Conservation (phyloP, 2,329 filamentous ascomycete genomes). For the Arachnomyces sp. region DNA sequence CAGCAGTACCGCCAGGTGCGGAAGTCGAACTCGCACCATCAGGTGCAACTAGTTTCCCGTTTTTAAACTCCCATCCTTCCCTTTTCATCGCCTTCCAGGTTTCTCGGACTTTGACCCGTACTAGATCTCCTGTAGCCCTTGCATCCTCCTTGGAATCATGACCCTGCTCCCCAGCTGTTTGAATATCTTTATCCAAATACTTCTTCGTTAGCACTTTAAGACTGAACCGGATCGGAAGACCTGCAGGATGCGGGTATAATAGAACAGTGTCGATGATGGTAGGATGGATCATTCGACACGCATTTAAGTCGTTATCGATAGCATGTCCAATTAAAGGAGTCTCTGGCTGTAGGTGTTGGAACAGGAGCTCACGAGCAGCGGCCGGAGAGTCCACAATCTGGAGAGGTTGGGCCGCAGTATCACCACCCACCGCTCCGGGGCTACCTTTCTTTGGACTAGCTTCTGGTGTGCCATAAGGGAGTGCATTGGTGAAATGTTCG, state of each 20-base stretch:
- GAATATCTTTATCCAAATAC: slow-evolving; percentile 70
- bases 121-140: slow-evolving; percentile 77
- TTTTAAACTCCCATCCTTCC: slow-evolving; percentile 57
- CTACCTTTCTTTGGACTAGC: slow-evolving; percentile 14
- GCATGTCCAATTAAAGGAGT: slow-evolving; percentile 90
- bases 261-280: slow-evolving; percentile 79
- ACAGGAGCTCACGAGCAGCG: slow-evolving; percentile 67
- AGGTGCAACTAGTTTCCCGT: slow-evolving; percentile 32
- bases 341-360: slow-evolving; percentile 62
- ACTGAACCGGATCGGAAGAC: slow-evolving; percentile 68
- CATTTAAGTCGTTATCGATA: slow-evolving; percentile 90
- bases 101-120: slow-evolving; percentile 61
- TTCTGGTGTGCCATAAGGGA: slow-evolving; percentile 42
- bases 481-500: slow-evolving; percentile 65
- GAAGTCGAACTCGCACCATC: slow-evolving; percentile 10
- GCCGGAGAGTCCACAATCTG: slow-evolving; percentile 69
- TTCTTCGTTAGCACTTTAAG: slow-evolving; percentile 66
- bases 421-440: too few relatives aligned
- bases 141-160: slow-evolving; percentile 95
- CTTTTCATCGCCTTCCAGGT: slow-evolving; percentile 62
- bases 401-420: slow-evolving; percentile 44
- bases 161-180: slow-evolving; percentile 58
- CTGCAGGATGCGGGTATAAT: slow-evolving; percentile 69
- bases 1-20: slow-evolving; percentile 4
- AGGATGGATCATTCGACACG: slow-evolving; percentile 74